Base-by-base conservation (phyloP, 1,284 basidiomycete species). In the Moesziomyces globuligerus region DNA sequence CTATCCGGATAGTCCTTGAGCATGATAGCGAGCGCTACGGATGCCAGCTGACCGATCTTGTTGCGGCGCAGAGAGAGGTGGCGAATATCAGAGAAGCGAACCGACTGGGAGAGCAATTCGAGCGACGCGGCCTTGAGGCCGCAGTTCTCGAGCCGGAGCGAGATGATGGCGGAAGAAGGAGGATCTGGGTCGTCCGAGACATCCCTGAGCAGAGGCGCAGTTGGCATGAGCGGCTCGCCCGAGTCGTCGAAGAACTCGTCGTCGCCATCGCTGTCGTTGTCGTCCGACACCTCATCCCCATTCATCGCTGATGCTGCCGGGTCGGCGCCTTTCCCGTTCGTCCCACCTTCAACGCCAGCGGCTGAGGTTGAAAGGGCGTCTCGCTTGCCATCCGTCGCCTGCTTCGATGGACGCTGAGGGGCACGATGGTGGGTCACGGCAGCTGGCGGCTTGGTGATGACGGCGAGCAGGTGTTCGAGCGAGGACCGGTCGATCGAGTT, bases 401-500 rank as follows among this genome's bases (percentile, higher is more conserved):
- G 50, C 39, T 47, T 58, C 6, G 29, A 24, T 11, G 42, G 18
- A 3, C 48, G 43, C 39, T 28, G 50, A 13, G 47, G 43, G 4
- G 44, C 15, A 8, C 50, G 42, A 15, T 50, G 45, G 11, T 55
- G 38, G 10, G 52, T 42, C n/a, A 61, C 34, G 45, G 44, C 36
- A 5, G 56, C 48, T 11, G 59, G 46, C 24, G 57, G 54, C 28
- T 76, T 78, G 0, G 70, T 48, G 44, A 84, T 58, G 15, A 90
- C 89, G 32, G 87, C 87, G 0, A 91, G 89, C 37, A 97, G 86
- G 66, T 90, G 90, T 62, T 96, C 93, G 20, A 93, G 85, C 44
- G 70, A 60, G 3, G 60, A 21, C 80, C 91, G 91, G 81, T 98
- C 94, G 70, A 98, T 84, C 2, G 85, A 83, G 69, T 92, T 97